These are phyloP conservation scores for Suillus tomentosus DNA, from an alignment of 768 basidiomycete genomes.

Conservation along the genomic window DNA sequence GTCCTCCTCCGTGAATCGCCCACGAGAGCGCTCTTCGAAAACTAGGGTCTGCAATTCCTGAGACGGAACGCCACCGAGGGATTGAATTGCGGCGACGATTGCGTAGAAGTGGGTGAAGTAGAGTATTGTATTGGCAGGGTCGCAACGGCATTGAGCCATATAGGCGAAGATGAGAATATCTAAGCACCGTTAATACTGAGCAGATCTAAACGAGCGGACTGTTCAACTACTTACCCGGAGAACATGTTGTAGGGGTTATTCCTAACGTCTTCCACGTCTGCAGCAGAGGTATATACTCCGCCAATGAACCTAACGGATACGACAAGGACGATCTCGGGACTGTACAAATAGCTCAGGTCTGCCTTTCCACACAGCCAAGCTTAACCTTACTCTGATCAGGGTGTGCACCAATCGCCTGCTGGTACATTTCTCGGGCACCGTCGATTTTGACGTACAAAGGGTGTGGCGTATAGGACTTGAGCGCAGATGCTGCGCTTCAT, in stretches of 20 bases:
- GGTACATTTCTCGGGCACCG: slow-evolving; percentile 69
- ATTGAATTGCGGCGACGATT: slow-evolving; percentile 52
- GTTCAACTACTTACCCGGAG: slow-evolving; percentile 49
- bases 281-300: slow-evolving; percentile 41
- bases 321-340: slow-evolving; percentile 59
- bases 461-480: slow-evolving; percentile 45
- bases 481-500: slow-evolving; percentile 40
- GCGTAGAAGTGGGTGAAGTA: slow-evolving; percentile 64
- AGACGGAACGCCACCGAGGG: slow-evolving; percentile 47
- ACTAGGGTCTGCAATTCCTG: slow-evolving; percentile 57
- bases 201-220: not conserved
- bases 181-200: slow-evolving; percentile 29
- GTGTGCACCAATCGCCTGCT: slow-evolving; percentile 73
- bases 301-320: slow-evolving; percentile 31
- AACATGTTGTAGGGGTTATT: slow-evolving; percentile 65
- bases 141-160: slow-evolving; percentile 78
- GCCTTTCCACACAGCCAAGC: not conserved
- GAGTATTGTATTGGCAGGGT: slow-evolving; percentile 59
- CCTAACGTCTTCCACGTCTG: slow-evolving; percentile 55
- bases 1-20: slow-evolving; percentile 64
- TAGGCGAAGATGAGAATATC: slow-evolving; percentile 81
- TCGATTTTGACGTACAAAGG: slow-evolving; percentile 54
- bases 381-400: slow-evolving; percentile 66
- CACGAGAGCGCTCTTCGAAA: slow-evolving; percentile 60
- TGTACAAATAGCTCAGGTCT: slow-evolving; percentile 25